phyloP scores from a whole-genome alignment of 176 grass and related monocot genomes.

The Phyllostachys edulis region DNA sequence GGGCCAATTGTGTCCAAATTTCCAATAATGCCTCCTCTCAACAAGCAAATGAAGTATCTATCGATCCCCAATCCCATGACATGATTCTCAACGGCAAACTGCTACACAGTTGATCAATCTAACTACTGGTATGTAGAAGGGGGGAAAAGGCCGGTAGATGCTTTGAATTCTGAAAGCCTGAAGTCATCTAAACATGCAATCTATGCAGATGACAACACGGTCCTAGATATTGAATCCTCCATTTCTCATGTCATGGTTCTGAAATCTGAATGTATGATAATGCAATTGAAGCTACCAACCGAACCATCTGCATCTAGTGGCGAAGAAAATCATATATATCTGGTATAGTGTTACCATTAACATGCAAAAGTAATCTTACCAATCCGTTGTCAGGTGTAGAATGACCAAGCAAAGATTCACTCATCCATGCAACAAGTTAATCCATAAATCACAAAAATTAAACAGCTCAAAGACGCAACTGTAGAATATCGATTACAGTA shows the following conservation, averaged over 20 bases:
- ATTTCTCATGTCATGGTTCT: background rate
- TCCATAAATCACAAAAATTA: background rate
- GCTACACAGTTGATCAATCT: background rate
- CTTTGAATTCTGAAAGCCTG: background rate
- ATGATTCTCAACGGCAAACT: background rate
- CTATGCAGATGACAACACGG: background rate
- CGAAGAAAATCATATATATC: background rate
- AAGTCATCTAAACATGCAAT: background rate
- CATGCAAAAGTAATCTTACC: background rate
- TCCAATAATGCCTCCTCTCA: background rate
- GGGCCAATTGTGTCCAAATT: too few relatives aligned
- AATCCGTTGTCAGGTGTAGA: background rate
- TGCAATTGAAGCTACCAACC: background rate
- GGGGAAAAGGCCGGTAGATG: background rate
- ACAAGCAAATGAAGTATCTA: background rate
- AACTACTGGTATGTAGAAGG: background rate
- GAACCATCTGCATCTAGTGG: constrained; percentile 1
- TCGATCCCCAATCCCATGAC: background rate
- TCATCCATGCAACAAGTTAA: background rate
- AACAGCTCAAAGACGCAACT: background rate
- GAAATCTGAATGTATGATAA: background rate
- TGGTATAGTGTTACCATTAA: background rate
- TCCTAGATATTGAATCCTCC: background rate
- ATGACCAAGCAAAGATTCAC: background rate
- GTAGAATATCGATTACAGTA: constrained; percentile 27